Evolutionary conservation across 2,329 filamentous ascomycete species (phyloP).

Genomic region (Truncatella angustata): DNA sequence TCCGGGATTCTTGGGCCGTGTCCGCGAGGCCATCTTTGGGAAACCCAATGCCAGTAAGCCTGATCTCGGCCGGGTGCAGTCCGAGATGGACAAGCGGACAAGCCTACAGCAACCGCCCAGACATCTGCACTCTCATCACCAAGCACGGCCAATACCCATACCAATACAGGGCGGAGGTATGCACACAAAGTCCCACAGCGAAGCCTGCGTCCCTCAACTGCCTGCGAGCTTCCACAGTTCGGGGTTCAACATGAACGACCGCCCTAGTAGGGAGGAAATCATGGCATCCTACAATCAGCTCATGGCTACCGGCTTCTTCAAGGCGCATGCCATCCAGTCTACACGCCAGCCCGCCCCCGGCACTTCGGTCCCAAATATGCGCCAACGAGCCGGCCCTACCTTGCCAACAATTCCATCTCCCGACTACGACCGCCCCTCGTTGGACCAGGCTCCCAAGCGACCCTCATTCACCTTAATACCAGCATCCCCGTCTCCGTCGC

Average conservation of each 20-base stretch:
- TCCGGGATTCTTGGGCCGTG: constrained; percentile 27
- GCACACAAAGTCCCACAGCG: constrained; percentile 24
- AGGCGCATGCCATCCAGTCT: constrained; percentile 55
- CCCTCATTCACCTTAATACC: constrained; percentile 3
- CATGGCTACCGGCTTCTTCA: constrained; percentile 57
- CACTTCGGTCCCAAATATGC: background rate
- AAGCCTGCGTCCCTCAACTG: constrained; percentile 22
- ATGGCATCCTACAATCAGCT: constrained; percentile 56
- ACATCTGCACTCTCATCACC: background rate
- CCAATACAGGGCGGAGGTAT: constrained; percentile 1
- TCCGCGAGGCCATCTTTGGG: constrained; percentile 24
- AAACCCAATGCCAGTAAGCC: constrained; percentile 1
- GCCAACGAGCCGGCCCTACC: background rate
- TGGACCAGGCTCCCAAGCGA: background rate
- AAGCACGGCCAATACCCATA: constrained; percentile 13
- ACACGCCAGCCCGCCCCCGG: constrained; percentile 41
- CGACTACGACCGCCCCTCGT: background rate
- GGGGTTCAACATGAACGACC: constrained; percentile 13
- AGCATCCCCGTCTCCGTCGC: constrained; percentile 6
- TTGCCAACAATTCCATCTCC: constrained; percentile 9
- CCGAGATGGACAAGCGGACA: constrained; percentile 25
- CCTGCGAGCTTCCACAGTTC: constrained; percentile 5
- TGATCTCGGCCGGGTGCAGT: constrained; percentile 15
- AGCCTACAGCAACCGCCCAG: constrained; percentile 27
- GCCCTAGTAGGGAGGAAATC: constrained; percentile 47